phyloP scores from a whole-genome alignment of 306 rosid species.

The Pterocarpus macrocarpus region DNA sequence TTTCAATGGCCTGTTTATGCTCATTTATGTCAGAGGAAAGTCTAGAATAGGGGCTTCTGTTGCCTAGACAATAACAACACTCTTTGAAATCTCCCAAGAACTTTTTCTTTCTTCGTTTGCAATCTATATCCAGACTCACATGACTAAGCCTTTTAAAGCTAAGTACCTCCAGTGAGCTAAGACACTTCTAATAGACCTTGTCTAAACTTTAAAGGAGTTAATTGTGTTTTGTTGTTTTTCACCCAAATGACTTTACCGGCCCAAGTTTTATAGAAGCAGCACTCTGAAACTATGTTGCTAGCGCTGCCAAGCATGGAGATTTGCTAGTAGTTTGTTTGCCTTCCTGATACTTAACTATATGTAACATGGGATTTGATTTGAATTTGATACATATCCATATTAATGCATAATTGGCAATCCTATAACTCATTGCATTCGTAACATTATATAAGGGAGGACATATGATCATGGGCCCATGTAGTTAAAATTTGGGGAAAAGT shows the following conservation, averaged over 20 bases:
- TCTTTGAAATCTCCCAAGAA: conserved; percentile 2
- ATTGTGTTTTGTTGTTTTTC: neutral
- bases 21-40: neutral
- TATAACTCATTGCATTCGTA: too few relatives aligned
- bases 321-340: conserved; percentile 19
- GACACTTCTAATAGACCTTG: conserved; percentile 9
- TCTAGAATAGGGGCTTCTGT: too few relatives aligned
- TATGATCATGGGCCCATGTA: too few relatives aligned
- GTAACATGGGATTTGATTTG: conserved; percentile 19
- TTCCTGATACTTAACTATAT: conserved; percentile 23
- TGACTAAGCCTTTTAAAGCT: neutral
- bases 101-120: conserved; percentile 1
- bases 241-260: conserved; percentile 19
- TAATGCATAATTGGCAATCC: too few relatives aligned
- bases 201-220: neutral
- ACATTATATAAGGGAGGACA: too few relatives aligned
- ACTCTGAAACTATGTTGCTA: conserved; percentile 12
- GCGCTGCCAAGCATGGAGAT: conserved; percentile 28
- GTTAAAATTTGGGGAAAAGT: too few relatives aligned
- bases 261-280: conserved; percentile 1
- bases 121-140: conserved; percentile 23
- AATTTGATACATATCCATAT: neutral
- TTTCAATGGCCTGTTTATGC: conserved; percentile 30
- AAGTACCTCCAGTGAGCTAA: neutral
- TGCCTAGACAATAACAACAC: neutral